Base-by-base conservation (phyloP, 257 asterid genomes). In the Cinchona pubescens region DNA sequence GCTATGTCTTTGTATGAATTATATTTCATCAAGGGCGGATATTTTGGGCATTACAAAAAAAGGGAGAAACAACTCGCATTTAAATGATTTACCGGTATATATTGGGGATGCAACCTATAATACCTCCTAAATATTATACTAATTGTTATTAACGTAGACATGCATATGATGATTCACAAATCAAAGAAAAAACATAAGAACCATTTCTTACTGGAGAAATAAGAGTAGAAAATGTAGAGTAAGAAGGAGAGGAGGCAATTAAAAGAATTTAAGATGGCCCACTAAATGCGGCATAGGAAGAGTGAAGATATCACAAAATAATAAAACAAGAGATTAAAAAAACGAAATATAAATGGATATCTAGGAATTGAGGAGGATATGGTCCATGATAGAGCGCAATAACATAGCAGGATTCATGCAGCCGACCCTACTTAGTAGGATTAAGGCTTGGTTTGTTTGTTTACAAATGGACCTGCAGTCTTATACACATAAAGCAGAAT, bases 181-280 rank as follows among this genome's bases (percentile, higher is more conserved):
- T n/a, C 63, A n/a, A 15, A 21, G 30, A 23, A n/a, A 15, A n/a
- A 40, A 40, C 45, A 12, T 12, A 16, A 27, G 34, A 34, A 6
- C 56, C 76, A 4, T 38, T 48, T 12, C 25, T 72, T 53, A 43
- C 67, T 21, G 30, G 67, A 72, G 67, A 30, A 34, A 74, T 14
- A 43, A 29, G 77, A 45, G 29, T 1, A 60, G 35, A 64, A 66
- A 4, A 23, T 40, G 0, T 25, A 43, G 48, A 45, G 64, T 34
- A 4, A 25, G 51, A 49, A 63, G 16, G 51, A 64, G 46, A 4
- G 37, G 4, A 32, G 75, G 37, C 75, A 3, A 14, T 7, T 34
- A 2, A 49, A 49, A 45, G 70, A 38, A 40, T 70, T 70, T 12
- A 29, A 49, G 43, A 49, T 21, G n/a, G 45, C 34, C 40, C 27